Conservation (phyloP, 2,329 filamentous ascomycete genomes). For the Elsinoe arachidis region DNA sequence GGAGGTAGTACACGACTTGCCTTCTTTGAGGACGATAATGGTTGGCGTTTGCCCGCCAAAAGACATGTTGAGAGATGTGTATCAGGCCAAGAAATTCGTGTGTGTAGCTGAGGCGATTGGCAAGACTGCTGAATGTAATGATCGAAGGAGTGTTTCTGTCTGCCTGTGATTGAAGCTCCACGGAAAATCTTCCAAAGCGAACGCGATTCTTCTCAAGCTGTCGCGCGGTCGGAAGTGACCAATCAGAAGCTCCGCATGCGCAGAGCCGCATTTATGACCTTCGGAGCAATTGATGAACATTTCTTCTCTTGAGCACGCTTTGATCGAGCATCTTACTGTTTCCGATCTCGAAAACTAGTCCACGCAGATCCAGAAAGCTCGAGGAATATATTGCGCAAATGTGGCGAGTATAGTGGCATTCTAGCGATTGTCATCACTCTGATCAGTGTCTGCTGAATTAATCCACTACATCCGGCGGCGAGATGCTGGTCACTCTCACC, state of each 20-base stretch:
- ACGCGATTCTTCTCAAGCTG: conserved; percentile 3
- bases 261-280: background rate
- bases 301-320: background rate
- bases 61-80: conserved; percentile 55
- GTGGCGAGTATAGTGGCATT: too few species aligned
- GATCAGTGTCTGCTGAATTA: too few species aligned
- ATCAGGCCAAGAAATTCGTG: background rate
- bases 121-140: background rate
- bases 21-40: conserved; percentile 96
- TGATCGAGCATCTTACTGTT: background rate
- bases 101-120: too few species aligned
- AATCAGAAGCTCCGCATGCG: background rate
- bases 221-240: background rate
- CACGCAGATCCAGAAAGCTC: too few species aligned
- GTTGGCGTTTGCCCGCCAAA: conserved; percentile 97
- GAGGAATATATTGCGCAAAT: too few species aligned
- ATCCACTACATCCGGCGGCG: background rate
- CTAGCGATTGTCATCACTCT: too few species aligned
- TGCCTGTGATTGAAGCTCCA: background rate
- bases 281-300: background rate
- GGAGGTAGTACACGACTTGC: conserved; percentile 44
- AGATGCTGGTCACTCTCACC: background rate
- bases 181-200: conserved; percentile 1
- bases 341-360: background rate
- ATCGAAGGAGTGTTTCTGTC: background rate